Evolutionary conservation across 1,139 yeast species (phyloP).

Genomic region (Candida dubliniensis): DNA sequence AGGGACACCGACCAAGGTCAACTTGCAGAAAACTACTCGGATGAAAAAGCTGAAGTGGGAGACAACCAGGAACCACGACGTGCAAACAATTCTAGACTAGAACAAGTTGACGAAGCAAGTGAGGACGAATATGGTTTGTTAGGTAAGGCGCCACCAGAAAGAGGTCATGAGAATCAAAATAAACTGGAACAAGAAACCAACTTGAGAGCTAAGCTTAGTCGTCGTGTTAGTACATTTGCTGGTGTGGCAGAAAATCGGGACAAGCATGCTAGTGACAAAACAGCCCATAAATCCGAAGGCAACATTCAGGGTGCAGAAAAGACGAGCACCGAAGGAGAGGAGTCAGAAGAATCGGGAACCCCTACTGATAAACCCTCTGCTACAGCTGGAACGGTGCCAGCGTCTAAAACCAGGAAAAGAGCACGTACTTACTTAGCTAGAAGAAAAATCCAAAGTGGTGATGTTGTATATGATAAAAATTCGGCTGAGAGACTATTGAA

Average conservation of each 20-base stretch:
- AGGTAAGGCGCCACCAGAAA: constrained; percentile 38
- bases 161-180: constrained; percentile 6
- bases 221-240: constrained; percentile 11
- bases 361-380: not conserved
- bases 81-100: not conserved
- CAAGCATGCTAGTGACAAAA: not conserved
- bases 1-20: constrained; percentile 33
- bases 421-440: constrained; percentile 33
- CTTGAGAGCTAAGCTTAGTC: constrained; percentile 11
- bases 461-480: constrained; percentile 61
- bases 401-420: constrained; percentile 17
- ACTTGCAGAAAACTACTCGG: constrained; percentile 15
- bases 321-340: constrained; percentile 1
- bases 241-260: constrained; percentile 3
- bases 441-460: constrained; percentile 42
- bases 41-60: constrained; percentile 2
- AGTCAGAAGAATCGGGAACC: constrained; percentile 5
- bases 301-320: constrained; percentile 8
- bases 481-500: constrained; percentile 74
- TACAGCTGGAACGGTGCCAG: not conserved
- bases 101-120: not conserved
- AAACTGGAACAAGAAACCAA: constrained; percentile 10
- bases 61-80: constrained; percentile 15
- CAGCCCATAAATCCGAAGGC: not conserved
- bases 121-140: constrained; percentile 36